A percentile compares a stretch with the other conserved stretches of the same genome.
Evolutionary conservation across 73 alveolate genomes (phyloP).

Genomic region (Diophrys appendiculata): DNA sequence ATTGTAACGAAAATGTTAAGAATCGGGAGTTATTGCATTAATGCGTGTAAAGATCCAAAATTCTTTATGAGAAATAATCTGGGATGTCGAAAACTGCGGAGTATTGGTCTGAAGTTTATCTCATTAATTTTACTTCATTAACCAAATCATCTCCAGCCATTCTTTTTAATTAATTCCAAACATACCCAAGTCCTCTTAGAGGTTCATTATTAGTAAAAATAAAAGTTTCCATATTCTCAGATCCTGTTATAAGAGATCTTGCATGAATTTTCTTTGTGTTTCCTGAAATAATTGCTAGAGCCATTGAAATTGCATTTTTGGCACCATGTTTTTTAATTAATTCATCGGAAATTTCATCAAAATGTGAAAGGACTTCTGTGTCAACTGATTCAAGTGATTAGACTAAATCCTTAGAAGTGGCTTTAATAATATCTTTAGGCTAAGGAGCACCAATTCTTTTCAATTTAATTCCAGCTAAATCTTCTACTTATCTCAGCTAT

Average conservation of each 20-base stretch:
- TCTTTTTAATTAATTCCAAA: background rate
- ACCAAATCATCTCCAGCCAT: background rate
- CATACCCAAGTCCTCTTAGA: constrained; percentile 7
- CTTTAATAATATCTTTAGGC: constrained; percentile 52
- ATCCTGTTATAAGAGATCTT: constrained; percentile 22
- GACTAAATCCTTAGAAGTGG: constrained; percentile 31
- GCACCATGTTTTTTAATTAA: constrained; percentile 31
- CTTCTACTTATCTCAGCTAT: constrained; percentile 42
- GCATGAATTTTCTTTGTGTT: constrained; percentile 6
- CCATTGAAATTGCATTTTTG: constrained; percentile 16
- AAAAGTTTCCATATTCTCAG: constrained; percentile 22
- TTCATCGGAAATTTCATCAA: constrained; percentile 46
- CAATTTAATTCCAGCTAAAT: constrained; percentile 57
- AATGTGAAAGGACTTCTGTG: constrained; percentile 25
- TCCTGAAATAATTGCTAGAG: constrained; percentile 9
- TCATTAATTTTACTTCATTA: constrained; percentile 4
- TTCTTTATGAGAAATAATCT: constrained; percentile 5
- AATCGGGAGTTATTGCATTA: background rate
- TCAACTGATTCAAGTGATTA: constrained; percentile 24
- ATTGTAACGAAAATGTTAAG: constrained; percentile 6
- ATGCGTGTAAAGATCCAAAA: background rate
- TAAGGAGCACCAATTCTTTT: constrained; percentile 56
- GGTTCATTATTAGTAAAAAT: background rate
- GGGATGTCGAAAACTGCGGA: constrained; percentile 29
- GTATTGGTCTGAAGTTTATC: background rate